Percentiles rank a stretch among this genome's conserved stretches.
These are phyloP conservation scores for Botryotinia calthae DNA, from an alignment of 2,329 filamentous ascomycete genomes.

Conservation along the genomic window DNA sequence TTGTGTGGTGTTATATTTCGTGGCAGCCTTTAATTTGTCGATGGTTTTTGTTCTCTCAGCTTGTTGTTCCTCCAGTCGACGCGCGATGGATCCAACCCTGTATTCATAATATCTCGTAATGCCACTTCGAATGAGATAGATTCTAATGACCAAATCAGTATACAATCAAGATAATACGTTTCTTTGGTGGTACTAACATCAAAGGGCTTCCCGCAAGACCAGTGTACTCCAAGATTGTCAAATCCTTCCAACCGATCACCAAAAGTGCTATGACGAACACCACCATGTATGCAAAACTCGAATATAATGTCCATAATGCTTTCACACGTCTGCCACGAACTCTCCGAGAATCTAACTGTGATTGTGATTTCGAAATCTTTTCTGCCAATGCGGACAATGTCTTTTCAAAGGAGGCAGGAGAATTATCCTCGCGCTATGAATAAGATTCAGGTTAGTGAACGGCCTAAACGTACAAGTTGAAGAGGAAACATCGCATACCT, in stretches of 20 bases:
- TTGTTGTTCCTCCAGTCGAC: slow-evolving; percentile 70
- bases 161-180: not conserved
- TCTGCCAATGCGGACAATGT: slow-evolving; percentile 75
- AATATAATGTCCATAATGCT: slow-evolving; percentile 86
- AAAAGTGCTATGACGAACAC: slow-evolving; percentile 78
- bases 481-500: slow-evolving; percentile 50
- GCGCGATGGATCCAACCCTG: slow-evolving; percentile 67
- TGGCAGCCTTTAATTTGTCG: slow-evolving; percentile 89
- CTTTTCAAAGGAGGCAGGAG: slow-evolving; percentile 91
- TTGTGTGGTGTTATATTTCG: slow-evolving; percentile 92
- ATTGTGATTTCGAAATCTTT: slow-evolving; percentile 75
- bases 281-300: slow-evolving; percentile 85
- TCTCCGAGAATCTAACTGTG: slow-evolving; percentile 70
- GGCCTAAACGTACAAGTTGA: slow-evolving; percentile 12
- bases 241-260: slow-evolving; percentile 79
- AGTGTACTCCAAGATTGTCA: slow-evolving; percentile 74
- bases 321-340: slow-evolving; percentile 73
- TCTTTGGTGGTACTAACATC: slow-evolving; percentile 54
- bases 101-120: slow-evolving; percentile 75
- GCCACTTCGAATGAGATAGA: slow-evolving; percentile 68
- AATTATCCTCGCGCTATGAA: slow-evolving; percentile 69
- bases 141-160: slow-evolving; percentile 52
- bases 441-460: slow-evolving; percentile 12
- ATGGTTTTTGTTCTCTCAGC: slow-evolving; percentile 83
- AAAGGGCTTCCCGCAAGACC: slow-evolving; percentile 76